A percentile compares a stretch with the other conserved stretches of the same genome.
phyloP scores from a whole-genome alignment of 371 early-diverging fungal species.

The Mucor sp. region DNA sequence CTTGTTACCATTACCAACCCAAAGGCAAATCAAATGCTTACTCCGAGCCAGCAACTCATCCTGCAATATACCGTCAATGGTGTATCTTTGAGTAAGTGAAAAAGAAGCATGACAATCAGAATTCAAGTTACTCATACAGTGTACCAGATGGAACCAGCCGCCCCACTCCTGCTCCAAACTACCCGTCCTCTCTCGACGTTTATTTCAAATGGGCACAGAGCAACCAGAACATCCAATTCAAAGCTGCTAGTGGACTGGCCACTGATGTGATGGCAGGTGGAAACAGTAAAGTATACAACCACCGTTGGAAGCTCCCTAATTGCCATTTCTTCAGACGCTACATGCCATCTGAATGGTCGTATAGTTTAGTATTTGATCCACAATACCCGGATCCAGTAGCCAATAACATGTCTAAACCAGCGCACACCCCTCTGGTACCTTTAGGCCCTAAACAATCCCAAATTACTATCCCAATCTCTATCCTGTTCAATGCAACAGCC shows the following conservation, averaged over 20 bases:
- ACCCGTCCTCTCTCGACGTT: slow-evolving; percentile 19
- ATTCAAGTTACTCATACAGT: too few relatives aligned
- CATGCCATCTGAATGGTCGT: slow-evolving; percentile 16
- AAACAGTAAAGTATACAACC: slow-evolving; percentile 3
- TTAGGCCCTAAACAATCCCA: slow-evolving; percentile 6
- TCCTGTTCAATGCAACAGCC: slow-evolving; percentile 3
- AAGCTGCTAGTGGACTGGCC: slow-evolving; percentile 2
- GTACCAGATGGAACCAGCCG: neutral
- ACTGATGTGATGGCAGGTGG: slow-evolving; percentile 11
- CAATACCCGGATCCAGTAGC: slow-evolving; percentile 4
- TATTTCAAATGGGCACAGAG: slow-evolving; percentile 14
- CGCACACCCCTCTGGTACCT: neutral
- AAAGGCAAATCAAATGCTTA: slow-evolving; percentile 5
- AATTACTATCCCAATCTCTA: slow-evolving; percentile 6
- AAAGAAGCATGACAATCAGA: neutral
- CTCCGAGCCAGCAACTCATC: slow-evolving; percentile 1
- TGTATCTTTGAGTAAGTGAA: neutral
- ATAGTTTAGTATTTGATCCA: slow-evolving; percentile 16
- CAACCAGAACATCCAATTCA: slow-evolving; percentile 7
- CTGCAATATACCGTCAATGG: slow-evolving; percentile 11
- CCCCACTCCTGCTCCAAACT: neutral
- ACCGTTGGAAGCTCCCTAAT: slow-evolving; percentile 19
- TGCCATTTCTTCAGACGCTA: slow-evolving; percentile 25
- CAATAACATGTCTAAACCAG: neutral
- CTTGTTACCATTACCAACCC: slow-evolving; percentile 7